Conservation (phyloP, 2,329 filamentous ascomycete species). For the Aspergillus japonicus region DNA sequence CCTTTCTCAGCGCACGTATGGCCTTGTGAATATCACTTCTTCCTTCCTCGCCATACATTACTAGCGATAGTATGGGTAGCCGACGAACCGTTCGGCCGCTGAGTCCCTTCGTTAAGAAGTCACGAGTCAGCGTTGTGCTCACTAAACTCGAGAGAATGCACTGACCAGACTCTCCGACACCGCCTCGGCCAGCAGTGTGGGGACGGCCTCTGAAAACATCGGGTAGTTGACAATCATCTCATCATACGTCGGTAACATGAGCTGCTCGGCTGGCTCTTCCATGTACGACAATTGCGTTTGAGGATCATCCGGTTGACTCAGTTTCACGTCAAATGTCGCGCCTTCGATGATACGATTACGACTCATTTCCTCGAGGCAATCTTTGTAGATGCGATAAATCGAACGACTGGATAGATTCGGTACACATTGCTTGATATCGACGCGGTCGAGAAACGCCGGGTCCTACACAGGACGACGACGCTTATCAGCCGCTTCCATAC, state of each 20-base stretch:
- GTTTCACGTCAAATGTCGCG: conserved; percentile 26
- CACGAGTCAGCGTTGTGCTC: not conserved
- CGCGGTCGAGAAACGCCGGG: conserved; percentile 50
- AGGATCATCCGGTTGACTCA: conserved; percentile 23
- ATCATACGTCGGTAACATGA: conserved; percentile 27
- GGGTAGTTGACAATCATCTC: conserved; percentile 33
- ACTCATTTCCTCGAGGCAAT: conserved; percentile 48
- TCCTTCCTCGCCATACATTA: conserved; percentile 38
- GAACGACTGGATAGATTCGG: conserved; percentile 40
- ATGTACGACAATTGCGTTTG: conserved; percentile 31
- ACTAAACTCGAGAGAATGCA: conserved; percentile 1
- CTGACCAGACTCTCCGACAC: conserved; percentile 30
- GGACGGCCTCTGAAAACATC: conserved; percentile 27
- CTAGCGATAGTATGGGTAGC: conserved; percentile 43
- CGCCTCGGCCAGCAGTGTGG: conserved; percentile 29
- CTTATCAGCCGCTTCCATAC: not conserved
- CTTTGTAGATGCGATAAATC: conserved; percentile 50
- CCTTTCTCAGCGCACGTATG: conserved; percentile 37
- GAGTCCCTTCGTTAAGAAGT: conserved; percentile 27
- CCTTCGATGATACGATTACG: conserved; percentile 37
- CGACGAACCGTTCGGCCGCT: conserved; percentile 45
- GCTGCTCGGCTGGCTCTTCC: conserved; percentile 19
- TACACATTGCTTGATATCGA: conserved; percentile 49
- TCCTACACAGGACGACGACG: conserved; percentile 28
- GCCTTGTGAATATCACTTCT: conserved; percentile 39